A percentile compares a stretch with the other conserved stretches of the same genome.
Conservation (phyloP, 345 rosid genomes). For the Lenwebbia sp. region DNA sequence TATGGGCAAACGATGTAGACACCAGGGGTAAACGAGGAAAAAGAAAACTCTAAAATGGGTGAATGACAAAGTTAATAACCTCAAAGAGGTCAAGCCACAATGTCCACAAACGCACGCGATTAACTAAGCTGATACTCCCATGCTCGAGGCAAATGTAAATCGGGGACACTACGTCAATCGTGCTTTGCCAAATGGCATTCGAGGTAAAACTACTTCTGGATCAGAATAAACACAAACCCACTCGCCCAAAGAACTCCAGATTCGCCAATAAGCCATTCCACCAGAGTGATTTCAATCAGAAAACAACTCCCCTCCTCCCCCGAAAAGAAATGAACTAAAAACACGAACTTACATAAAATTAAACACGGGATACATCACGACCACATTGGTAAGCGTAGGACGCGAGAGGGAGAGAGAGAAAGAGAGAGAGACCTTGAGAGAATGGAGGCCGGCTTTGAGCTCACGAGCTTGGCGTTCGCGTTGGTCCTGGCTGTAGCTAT, state of each 20-base stretch:
- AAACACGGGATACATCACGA: background rate
- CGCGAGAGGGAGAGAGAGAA: background rate
- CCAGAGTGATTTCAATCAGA: background rate
- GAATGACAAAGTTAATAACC: too few species aligned
- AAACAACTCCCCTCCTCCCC: background rate
- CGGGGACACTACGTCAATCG: background rate
- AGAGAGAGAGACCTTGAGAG: slow-evolving; percentile 56
- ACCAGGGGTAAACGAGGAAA: too few species aligned
- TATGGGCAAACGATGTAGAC: background rate
- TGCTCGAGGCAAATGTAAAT: background rate
- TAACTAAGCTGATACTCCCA: background rate
- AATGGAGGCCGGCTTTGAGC: slow-evolving; percentile 76
- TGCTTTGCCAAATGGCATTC: background rate
- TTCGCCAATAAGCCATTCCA: background rate
- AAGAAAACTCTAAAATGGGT: too few species aligned
- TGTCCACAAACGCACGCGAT: background rate
- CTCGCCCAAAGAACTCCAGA: background rate
- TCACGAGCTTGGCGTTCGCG: slow-evolving; percentile 73
- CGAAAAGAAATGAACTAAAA: background rate
- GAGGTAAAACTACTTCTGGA: background rate
- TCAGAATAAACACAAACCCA: background rate
- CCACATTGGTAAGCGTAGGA: background rate
- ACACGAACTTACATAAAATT: background rate
- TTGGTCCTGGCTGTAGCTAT: slow-evolving; percentile 3
- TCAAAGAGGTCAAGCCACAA: background rate